phyloP scores from a whole-genome alignment of 768 basidiomycete species.

The Phaffia tasmanica region DNA sequence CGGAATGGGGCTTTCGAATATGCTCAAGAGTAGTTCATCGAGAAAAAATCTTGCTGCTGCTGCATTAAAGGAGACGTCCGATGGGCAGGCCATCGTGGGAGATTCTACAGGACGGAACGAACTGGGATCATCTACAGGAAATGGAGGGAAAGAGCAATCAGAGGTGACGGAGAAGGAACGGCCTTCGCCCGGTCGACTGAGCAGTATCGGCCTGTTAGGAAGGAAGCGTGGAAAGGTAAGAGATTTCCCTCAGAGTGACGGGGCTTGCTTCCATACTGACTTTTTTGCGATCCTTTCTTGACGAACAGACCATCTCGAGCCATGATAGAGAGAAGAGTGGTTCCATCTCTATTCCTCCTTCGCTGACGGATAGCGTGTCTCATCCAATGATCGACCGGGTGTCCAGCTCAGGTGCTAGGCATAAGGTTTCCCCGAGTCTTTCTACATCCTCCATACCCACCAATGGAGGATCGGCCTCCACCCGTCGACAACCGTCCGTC shows the following conservation, averaged over 20 bases:
- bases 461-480: neutral
- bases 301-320: slow-evolving; percentile 63
- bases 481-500: slow-evolving; percentile 10
- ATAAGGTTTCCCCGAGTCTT: slow-evolving; percentile 47
- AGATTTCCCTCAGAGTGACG: slow-evolving; percentile 8
- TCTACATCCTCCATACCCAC: slow-evolving; percentile 50
- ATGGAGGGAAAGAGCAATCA: slow-evolving; percentile 63
- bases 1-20: slow-evolving; percentile 31
- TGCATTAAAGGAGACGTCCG: neutral
- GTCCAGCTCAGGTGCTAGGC: slow-evolving; percentile 56
- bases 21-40: slow-evolving; percentile 18
- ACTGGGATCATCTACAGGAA: slow-evolving; percentile 45
- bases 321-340: slow-evolving; percentile 57
- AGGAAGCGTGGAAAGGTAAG: slow-evolving; percentile 81
- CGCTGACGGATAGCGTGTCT: slow-evolving; percentile 78
- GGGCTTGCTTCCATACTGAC: neutral
- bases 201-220: slow-evolving; percentile 74
- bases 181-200: slow-evolving; percentile 61
- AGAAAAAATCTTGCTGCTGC: slow-evolving; percentile 16
- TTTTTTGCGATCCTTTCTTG: slow-evolving; percentile 10
- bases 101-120: neutral
- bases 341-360: slow-evolving; percentile 57
- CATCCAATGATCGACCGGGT: slow-evolving; percentile 72
- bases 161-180: neutral
- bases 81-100: neutral